Conservation (phyloP, 495 filamentous ascomycete species). For the Neurospora sp. region DNA sequence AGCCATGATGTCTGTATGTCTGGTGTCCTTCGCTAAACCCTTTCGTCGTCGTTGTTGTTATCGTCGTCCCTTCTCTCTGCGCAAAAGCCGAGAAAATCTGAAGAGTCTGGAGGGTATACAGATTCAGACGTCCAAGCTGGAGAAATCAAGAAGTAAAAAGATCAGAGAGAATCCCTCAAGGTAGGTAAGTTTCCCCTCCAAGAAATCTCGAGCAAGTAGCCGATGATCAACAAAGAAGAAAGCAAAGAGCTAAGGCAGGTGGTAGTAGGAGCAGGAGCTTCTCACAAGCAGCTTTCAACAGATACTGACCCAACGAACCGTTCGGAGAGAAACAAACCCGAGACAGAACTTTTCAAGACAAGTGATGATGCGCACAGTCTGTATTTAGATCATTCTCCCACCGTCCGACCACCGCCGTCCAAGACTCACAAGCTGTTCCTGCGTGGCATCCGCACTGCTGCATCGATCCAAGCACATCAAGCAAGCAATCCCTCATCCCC, state of each 20-base stretch:
- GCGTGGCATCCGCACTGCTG: not conserved
- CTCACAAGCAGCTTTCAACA: not conserved
- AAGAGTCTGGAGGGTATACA: not conserved
- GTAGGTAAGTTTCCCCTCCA: not conserved
- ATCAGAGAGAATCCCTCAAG: not conserved
- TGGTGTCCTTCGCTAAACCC: not conserved
- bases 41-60: not conserved
- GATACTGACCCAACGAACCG: not conserved
- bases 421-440: not conserved
- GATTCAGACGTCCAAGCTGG: not conserved
- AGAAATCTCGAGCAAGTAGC: not conserved
- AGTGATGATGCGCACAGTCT: not conserved
- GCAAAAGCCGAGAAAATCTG: not conserved
- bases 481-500: not conserved
- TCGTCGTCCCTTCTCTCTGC: not conserved
- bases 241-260: not conserved
- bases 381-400: not conserved
- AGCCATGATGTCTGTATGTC: not conserved
- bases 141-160: not conserved
- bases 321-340: not conserved
- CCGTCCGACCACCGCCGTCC: not conserved
- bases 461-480: not conserved
- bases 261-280: not conserved
- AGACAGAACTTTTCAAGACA: not conserved
- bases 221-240: not conserved